These are phyloP conservation scores for Acidiella bohemica DNA, from an alignment of 495 filamentous ascomycete genomes.

Conservation along the genomic window DNA sequence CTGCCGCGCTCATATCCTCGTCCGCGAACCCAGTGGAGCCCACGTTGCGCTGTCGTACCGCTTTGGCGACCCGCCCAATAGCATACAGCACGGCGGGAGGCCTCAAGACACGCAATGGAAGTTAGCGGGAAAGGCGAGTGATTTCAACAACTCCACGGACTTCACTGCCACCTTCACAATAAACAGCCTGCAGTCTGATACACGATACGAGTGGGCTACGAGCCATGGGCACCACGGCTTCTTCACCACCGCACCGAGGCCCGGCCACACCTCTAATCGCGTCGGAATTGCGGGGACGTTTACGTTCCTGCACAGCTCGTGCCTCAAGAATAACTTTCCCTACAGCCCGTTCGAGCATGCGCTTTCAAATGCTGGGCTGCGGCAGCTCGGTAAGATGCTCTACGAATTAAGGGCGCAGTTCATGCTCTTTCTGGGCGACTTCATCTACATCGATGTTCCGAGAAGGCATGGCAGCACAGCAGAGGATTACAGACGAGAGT, in stretches of 20 bases:
- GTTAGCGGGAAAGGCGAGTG: constrained; percentile 46
- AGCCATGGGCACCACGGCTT: constrained; percentile 72
- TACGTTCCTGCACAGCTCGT: constrained; percentile 81
- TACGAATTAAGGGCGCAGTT: constrained; percentile 58
- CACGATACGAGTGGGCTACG: constrained; percentile 63
- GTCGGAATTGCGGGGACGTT: constrained; percentile 40
- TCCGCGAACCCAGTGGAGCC: constrained; percentile 66
- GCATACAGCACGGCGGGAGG: constrained; percentile 28
- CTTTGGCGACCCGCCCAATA: constrained; percentile 20
- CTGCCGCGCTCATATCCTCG: constrained; percentile 61
- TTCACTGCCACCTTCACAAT: constrained; percentile 57
- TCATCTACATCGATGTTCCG: constrained; percentile 94
- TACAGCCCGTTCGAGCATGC: constrained; percentile 75
- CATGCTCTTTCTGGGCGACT: constrained; percentile 98
- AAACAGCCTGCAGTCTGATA: constrained; percentile 41
- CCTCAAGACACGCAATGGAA: constrained; percentile 47
- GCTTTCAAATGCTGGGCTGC: constrained; percentile 64
- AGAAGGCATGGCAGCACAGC: constrained; percentile 54
- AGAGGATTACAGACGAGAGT: constrained; percentile 75
- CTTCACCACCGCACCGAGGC: constrained; percentile 57
- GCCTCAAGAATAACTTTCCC: constrained; percentile 79
- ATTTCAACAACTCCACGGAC: constrained; percentile 63
- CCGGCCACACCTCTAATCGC: constrained; percentile 38
- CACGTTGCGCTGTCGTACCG: constrained; percentile 56
- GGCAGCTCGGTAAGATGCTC: constrained; percentile 48